phyloP scores from a whole-genome alignment of 2,329 filamentous ascomycete species.

The Madurella mycetomatis region DNA sequence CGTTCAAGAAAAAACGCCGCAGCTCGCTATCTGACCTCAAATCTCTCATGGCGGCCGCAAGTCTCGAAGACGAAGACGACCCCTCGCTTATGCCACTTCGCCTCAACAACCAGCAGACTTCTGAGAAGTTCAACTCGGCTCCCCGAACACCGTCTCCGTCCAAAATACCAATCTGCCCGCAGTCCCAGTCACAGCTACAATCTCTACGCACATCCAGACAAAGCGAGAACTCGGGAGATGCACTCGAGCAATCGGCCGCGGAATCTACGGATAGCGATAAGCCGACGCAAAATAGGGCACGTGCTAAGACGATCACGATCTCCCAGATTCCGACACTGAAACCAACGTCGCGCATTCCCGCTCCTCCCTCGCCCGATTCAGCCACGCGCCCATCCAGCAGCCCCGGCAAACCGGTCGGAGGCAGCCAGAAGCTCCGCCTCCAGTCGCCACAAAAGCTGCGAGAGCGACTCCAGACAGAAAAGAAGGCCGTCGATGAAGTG shows the following conservation, averaged over 20 bases:
- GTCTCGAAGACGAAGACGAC: conserved; percentile 39
- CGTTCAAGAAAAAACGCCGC: conserved; percentile 72
- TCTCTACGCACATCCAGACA: conserved; percentile 40
- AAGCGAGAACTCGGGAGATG: conserved; percentile 42
- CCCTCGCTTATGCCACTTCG: conserved; percentile 42
- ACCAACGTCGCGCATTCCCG: conserved; percentile 32
- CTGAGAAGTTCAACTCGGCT: conserved; percentile 54
- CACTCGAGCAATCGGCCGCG: conserved; percentile 20
- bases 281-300: conserved; percentile 24
- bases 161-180: conserved; percentile 49
- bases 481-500: conserved; percentile 65
- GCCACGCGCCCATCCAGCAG: conserved; percentile 33
- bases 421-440: conserved; percentile 55
- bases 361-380: conserved; percentile 25
- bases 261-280: conserved; percentile 19
- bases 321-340: conserved; percentile 53
- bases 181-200: conserved; percentile 30
- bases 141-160: conserved; percentile 34
- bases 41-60: conserved; percentile 57
- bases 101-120: conserved; percentile 49
- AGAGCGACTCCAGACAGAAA: conserved; percentile 80
- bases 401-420: conserved; percentile 37
- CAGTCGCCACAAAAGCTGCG: conserved; percentile 72
- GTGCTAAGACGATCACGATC: conserved; percentile 48
- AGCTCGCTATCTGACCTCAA: conserved; percentile 87